Evolutionary conservation across 495 filamentous ascomycete genomes (phyloP).

Genomic region (Hypomontagnella monticulosa): DNA sequence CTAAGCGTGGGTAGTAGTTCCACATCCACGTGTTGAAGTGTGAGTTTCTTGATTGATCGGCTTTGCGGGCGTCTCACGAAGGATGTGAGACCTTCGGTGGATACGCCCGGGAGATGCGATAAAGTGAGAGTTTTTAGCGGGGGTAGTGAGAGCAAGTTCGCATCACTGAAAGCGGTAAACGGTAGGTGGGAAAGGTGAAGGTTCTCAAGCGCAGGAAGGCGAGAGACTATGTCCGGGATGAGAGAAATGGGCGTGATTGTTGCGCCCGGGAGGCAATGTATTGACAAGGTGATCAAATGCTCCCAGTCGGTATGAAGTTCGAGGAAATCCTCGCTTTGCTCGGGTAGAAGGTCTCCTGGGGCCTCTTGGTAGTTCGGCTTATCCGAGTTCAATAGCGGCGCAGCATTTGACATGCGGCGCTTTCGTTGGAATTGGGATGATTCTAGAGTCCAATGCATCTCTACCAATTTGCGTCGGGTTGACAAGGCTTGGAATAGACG

Average conservation of each 20-base stretch:
- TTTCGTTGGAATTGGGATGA: constrained; percentile 50
- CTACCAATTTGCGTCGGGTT: constrained; percentile 74
- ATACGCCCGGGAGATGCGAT: constrained; percentile 79
- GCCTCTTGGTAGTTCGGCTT: constrained; percentile 41
- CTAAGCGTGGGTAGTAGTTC: constrained; percentile 75
- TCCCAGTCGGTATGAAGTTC: constrained; percentile 76
- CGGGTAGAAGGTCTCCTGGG: constrained; percentile 65
- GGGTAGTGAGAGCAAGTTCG: constrained; percentile 74
- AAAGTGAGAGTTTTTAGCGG: constrained; percentile 77
- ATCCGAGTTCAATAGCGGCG: constrained; percentile 37
- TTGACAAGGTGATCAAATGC: constrained; percentile 74
- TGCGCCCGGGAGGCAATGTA: constrained; percentile 73
- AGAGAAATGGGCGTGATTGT: constrained; percentile 73
- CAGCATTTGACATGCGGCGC: constrained; percentile 41
- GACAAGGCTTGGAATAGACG: constrained; percentile 82
- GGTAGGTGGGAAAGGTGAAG: constrained; percentile 80
- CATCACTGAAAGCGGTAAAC: constrained; percentile 75
- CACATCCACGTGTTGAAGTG: constrained; percentile 71
- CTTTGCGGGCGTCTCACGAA: constrained; percentile 70
- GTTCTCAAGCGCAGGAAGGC: constrained; percentile 74
- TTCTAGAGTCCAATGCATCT: constrained; percentile 81
- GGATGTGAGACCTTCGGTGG: constrained; percentile 76
- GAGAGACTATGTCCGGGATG: constrained; percentile 69
- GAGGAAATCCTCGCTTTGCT: constrained; percentile 74
- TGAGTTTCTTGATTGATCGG: constrained; percentile 65